Percentiles rank a stretch among this genome's conserved stretches.
Conservation (phyloP, 352 stramenopile species). For the Blastocystis sp. region DNA sequence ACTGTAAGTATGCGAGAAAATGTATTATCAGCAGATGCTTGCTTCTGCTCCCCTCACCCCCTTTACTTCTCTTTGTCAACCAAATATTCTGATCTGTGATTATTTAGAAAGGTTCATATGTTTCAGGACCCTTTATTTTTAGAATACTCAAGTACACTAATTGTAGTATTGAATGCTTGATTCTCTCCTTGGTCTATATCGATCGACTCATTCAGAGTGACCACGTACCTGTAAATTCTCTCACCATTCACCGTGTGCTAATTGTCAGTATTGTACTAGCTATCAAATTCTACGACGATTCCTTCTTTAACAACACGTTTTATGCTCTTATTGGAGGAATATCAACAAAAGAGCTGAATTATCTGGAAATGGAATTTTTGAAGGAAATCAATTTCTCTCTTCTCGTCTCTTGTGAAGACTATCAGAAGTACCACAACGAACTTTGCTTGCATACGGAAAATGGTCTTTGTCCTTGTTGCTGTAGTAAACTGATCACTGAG, state of each 20-base stretch:
- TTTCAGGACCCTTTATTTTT: not conserved
- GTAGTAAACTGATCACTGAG: not conserved
- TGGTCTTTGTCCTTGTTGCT: slow-evolving; percentile 4
- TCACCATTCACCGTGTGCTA: slow-evolving; percentile 43
- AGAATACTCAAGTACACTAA: slow-evolving; percentile 58
- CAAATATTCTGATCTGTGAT: slow-evolving; percentile 3
- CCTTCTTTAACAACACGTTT: slow-evolving; percentile 4
- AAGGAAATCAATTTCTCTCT: slow-evolving; percentile 39
- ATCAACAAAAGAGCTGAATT: slow-evolving; percentile 17
- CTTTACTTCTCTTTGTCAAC: slow-evolving; percentile 4
- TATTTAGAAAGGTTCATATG: slow-evolving; percentile 17
- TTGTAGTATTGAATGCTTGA: slow-evolving; percentile 44
- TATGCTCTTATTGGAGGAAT: slow-evolving; percentile 54
- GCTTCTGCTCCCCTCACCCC: slow-evolving; percentile 10
- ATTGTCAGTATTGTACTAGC: slow-evolving; percentile 35
- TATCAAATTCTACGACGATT: slow-evolving; percentile 60
- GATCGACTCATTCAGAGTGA: slow-evolving; percentile 57
- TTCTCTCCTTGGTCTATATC: slow-evolving; percentile 48
- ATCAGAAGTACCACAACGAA: slow-evolving; percentile 60
- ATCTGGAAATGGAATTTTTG: slow-evolving; percentile 45
- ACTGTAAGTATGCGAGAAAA: not conserved
- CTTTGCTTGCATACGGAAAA: not conserved
- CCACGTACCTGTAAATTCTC: slow-evolving; percentile 8
- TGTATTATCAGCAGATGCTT: not conserved
- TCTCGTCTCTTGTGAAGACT: slow-evolving; percentile 15